Base-by-base conservation (phyloP, 2,329 filamentous ascomycete species). In the Exophiala sp. region DNA sequence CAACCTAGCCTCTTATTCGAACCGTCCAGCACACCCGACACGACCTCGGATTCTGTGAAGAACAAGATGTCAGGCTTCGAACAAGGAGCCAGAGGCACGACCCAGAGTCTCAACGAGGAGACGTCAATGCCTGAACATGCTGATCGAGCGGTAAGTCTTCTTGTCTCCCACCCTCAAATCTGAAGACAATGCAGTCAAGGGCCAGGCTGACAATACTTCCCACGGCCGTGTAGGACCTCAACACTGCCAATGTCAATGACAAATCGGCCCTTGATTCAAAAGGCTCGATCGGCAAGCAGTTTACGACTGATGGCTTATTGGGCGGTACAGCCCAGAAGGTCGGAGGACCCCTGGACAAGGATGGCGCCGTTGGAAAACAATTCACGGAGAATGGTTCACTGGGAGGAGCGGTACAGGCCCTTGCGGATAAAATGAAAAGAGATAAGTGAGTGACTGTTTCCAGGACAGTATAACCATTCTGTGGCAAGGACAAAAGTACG, bases 381-480 rank as follows among this genome's bases (percentile, higher is more conserved):
- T 52, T 53, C 47, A 53, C 44, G 9, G 47, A 47, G 8, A 47
- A 50, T 35, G 54, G 57, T n/a, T 35, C 55, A 4, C 20, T 60
- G 12, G 57, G 57, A 18, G 54, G 57, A 20, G 52, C 50, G 11
- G 46, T 58, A 35, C 56, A 60, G 47, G 52, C 50, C 38, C 10
- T 50, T 3, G 47, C 51, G 2, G 54, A 52, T n/a, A 50, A 43
- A 7, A 50, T 52, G 12, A 18, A 57, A 29, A 43, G 50, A 18
- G 16, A 18, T 18, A 18, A 18, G 39, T 32, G 18, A 35, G 12
- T 9, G 39, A 41, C 18, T 10, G 12, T 12, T 3, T 14, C 10
- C 12, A 46, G 12, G 3, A 24, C 32, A 18, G 32, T 9, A 41
- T 12, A 5, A 16, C 24, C 24, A 29, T 29, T 5, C 7, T 29